Base-by-base conservation (phyloP, 371 early-diverging fungal genomes). In the Basidiobolus meristosporus region DNA sequence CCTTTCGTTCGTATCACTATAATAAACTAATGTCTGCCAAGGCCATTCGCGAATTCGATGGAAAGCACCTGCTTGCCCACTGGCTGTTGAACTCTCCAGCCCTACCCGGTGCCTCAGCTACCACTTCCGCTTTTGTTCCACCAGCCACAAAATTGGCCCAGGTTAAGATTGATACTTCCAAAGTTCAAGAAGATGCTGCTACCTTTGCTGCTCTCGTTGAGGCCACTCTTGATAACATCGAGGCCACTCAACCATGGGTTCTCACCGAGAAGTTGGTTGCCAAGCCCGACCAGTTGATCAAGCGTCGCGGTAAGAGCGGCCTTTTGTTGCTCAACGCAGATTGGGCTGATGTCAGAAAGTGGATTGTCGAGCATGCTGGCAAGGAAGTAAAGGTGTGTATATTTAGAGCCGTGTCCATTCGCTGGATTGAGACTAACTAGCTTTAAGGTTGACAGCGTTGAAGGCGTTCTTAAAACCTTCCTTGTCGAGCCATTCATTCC, bases 251-350 rank as follows among this genome's bases (percentile, higher is more conserved):
- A 58, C 87, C 90, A 30, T 95, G 91, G 91, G 56, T 91, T 39
- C 42, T 68, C 43, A 72, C 78, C 21, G 66, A 59, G 29, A 82
- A 82, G 50, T 65, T 91, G 47, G 96, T 95, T 19, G 90, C 79
- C 55, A 95, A 95, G 63, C 96, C 96, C 16, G 96, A 95, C 58
- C 90, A 90, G 62, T 66, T 95, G 39, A 91, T 95, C 65, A 95
- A 95, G 63, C 80, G 96, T 41, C 70, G 96, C 44, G 96, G 96
- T 41, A 95, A 95, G 70, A 75, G 80, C 44, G 96, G 96, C 38
- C 64, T 95, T 39, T 59, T 95, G 34, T 73, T 88, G 23, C 65
- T 95, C 41, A 88, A 90, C 54, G 75, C 87, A 42, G 71, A 77
- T 44, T 92, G 92, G 93, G 37, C 62, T 3, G 72, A 74, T 26